Evolutionary conservation across 73 alveolate species (phyloP).

Genomic region (Tetrahymena elliotti): DNA sequence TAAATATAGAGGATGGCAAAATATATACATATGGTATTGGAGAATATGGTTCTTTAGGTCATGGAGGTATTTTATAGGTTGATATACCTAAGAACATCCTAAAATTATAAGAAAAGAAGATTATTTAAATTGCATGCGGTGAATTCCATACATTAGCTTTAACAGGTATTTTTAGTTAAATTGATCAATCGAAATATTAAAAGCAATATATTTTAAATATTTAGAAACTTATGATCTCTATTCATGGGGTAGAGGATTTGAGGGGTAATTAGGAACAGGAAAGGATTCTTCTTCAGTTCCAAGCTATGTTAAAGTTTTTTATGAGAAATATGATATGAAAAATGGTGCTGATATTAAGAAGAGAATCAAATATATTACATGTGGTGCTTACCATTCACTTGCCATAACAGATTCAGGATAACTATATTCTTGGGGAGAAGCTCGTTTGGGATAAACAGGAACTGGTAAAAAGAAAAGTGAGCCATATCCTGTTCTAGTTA

Average conservation of each 20-base stretch:
- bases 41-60: constrained; percentile 89
- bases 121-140: constrained; percentile 94
- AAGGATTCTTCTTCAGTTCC: constrained; percentile 91
- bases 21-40: constrained; percentile 88
- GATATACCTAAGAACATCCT: constrained; percentile 70
- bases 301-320: constrained; percentile 79
- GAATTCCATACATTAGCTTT: constrained; percentile 94
- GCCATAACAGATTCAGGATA: constrained; percentile 86
- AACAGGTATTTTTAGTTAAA: constrained; percentile 44
- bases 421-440: constrained; percentile 98
- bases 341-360: constrained; percentile 42
- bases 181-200: not conserved
- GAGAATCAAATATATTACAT: constrained; percentile 77
- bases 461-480: constrained; percentile 75
- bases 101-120: constrained; percentile 77
- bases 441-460: constrained; percentile 95
- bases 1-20: constrained; percentile 82
- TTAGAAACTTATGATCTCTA: constrained; percentile 74
- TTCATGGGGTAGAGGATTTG: constrained; percentile 99
- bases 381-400: constrained; percentile 91
- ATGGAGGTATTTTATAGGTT: constrained; percentile 86
- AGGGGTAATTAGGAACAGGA: constrained; percentile 97
- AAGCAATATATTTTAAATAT: not conserved
- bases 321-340: constrained; percentile 13
- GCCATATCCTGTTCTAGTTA: constrained; percentile 57